These are phyloP conservation scores for Beauveria sp. DNA, from an alignment of 2,329 filamentous ascomycete genomes.

Conservation along the genomic window DNA sequence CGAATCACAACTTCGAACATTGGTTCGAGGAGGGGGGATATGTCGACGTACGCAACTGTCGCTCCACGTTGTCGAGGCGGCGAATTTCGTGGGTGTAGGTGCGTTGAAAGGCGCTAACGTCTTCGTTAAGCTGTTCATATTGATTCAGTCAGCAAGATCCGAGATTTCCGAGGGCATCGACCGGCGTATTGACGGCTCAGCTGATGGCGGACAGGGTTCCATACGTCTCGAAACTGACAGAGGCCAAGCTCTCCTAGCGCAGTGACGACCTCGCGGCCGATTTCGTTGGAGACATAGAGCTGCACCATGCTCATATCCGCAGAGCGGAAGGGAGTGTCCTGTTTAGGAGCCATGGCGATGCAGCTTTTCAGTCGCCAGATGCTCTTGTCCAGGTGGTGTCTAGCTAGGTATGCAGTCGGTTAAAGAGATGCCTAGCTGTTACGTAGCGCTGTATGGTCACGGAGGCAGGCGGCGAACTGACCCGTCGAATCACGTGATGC, in stretches of 20 bases:
- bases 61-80: constrained; percentile 93
- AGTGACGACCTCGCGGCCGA: constrained; percentile 93
- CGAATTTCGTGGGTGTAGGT: constrained; percentile 98
- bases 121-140: constrained; percentile 68
- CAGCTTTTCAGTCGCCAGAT: constrained; percentile 20
- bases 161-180: constrained; percentile 8
- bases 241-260: constrained; percentile 91
- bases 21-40: constrained; percentile 3
- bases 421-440: constrained; percentile 10
- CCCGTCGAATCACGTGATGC: constrained; percentile 8
- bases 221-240: constrained; percentile 95
- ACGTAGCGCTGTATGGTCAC: constrained; percentile 2
- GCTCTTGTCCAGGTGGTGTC: constrained; percentile 22
- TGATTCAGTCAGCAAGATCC: constrained; percentile 9
- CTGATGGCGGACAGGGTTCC: constrained; percentile 24
- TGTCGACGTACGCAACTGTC: constrained; percentile 74
- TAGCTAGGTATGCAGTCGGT: neutral
- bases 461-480: neutral
- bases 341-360: constrained; percentile 51
- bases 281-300: constrained; percentile 98
- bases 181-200: neutral
- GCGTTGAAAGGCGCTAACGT: constrained; percentile 89
- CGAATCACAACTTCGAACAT: neutral
- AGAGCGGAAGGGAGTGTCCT: constrained; percentile 98
- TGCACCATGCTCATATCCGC: constrained; percentile 99